Base-by-base conservation (phyloP, 2,329 filamentous ascomycete species). In the Emmonsiellopsis sp. region DNA sequence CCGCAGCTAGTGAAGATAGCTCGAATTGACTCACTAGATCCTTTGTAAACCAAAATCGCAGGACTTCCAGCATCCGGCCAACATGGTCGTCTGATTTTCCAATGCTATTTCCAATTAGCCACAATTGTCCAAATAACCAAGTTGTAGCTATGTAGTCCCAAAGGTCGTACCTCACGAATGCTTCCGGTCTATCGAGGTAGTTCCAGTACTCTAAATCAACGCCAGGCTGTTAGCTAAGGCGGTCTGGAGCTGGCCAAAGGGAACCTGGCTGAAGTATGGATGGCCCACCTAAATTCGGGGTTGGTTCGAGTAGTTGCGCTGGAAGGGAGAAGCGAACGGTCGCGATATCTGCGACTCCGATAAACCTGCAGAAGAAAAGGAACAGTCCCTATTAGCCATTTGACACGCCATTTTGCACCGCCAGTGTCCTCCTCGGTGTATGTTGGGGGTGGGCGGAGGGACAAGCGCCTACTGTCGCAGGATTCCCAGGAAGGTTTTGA, bases 1-100 rank as follows among this genome's bases (percentile, higher is more conserved):
- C 15, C 50, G 63, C 51, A 69, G 62, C 55, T 31, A 35, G 35
- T 30, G 49, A 13, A 10, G 48, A 41, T 40, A 49, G 16, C 30
- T 50, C 11, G 15, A 40, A 13, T 40, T 30, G 43, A 46, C 67
- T 60, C 74, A 83, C 80, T 71, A 98, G 71, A 70, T 98, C 93
- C 71, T 98, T 98, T 58, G 93, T 97, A 65, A 97, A 95, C 93
- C 93, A 98, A 73, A 97, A 98, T 56, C 91, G 85, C 63, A 97
- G 73, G 32, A 95, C 89, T 65, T 92, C 91, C 50, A 98, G 81
- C 88, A 96, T 96, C 62, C 93, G 89, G 62, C 93, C 92, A 53
- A 97, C 76, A 9, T 87, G 82, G 62, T 97, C 89, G 62, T 97
- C 87, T 15, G 92, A 93, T 63, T 92, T 92, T 63, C 92, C 93